Conservation (phyloP, 2,329 filamentous ascomycete species). For the Magnaporthiopsis rhizophila region DNA sequence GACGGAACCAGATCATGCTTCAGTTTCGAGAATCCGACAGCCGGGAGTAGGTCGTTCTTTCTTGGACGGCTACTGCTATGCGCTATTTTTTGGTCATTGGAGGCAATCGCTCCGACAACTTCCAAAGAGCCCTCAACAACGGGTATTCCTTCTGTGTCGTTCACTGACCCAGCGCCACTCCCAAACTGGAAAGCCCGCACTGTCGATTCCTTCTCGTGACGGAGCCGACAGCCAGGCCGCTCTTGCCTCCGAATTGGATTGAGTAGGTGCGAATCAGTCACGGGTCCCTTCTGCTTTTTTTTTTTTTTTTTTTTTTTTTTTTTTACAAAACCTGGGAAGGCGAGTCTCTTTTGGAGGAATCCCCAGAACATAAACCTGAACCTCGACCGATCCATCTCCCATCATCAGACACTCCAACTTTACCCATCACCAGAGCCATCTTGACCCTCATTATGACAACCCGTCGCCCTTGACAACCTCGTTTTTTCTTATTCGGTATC, state of each 20-base stretch:
- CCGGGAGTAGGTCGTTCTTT: background rate
- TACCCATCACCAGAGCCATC: background rate
- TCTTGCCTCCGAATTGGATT: background rate
- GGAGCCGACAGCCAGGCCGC: background rate
- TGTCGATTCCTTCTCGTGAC: background rate
- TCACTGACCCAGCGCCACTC: background rate
- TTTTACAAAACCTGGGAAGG: background rate
- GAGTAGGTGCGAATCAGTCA: background rate
- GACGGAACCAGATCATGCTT: background rate
- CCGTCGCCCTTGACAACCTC: background rate
- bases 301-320: background rate
- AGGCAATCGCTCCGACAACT: background rate
- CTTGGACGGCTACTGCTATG: background rate
- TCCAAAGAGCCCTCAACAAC: background rate
- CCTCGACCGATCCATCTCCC: background rate
- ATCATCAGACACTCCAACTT: background rate
- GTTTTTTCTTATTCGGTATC: background rate
- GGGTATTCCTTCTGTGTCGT: background rate
- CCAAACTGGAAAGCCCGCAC: background rate
- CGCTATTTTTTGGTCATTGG: background rate
- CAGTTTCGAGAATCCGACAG: background rate
- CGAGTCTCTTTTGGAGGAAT: background rate
- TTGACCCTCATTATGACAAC: background rate
- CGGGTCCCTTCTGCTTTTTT: background rate
- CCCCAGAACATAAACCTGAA: background rate